Conservation (phyloP, 768 basidiomycete species). For the Lenzites betulinus region DNA sequence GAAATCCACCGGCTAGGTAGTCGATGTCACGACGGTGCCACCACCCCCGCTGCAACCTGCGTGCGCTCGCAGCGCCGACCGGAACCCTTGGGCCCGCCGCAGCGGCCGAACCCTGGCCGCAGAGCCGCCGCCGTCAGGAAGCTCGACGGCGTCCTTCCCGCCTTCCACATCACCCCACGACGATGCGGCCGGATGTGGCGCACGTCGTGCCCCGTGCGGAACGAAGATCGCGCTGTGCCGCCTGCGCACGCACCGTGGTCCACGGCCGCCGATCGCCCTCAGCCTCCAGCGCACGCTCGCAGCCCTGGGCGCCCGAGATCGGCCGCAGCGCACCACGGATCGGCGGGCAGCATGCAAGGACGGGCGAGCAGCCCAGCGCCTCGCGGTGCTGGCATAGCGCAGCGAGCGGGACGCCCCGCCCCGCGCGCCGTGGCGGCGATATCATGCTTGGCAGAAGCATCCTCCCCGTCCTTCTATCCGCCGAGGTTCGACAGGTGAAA, state of each 20-base stretch:
- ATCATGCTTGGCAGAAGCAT: constrained; percentile 20
- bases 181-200: constrained; percentile 11
- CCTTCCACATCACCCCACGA: neutral
- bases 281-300: neutral
- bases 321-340: neutral
- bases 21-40: no score
- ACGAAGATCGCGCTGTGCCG: constrained; percentile 1
- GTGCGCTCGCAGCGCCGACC: neutral
- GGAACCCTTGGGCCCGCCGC: neutral
- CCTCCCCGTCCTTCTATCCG: constrained; percentile 11
- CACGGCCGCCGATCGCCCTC: neutral
- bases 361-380: neutral
- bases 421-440: constrained; percentile 5
- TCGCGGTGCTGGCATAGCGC: neutral
- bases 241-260: neutral
- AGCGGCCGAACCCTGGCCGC: neutral
- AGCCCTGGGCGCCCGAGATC: neutral
- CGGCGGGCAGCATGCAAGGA: neutral
- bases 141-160: neutral
- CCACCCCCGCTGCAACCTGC: no score
- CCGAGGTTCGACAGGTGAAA: constrained; percentile 25
- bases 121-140: no score
- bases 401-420: neutral
- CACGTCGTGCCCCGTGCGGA: constrained; percentile 2
- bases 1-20: no score